A percentile compares a stretch with the other conserved stretches of the same genome.
phyloP scores from a whole-genome alignment of 805 yeast genomes.

The Priceomyces fermenticarens region DNA sequence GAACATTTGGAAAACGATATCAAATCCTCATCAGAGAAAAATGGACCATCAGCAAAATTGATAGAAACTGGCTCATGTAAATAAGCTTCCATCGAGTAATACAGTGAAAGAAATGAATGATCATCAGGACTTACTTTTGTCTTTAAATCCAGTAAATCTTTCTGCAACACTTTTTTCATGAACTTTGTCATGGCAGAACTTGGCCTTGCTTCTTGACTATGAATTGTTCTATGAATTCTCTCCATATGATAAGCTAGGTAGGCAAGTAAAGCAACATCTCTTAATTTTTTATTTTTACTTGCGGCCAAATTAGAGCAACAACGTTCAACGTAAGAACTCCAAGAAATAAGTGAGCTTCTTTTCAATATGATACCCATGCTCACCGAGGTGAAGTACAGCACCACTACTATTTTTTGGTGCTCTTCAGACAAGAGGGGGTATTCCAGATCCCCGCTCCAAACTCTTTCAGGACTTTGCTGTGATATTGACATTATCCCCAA shows the following conservation, averaged over 20 bases:
- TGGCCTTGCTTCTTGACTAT: constrained; percentile 28
- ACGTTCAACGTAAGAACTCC: constrained; percentile 64
- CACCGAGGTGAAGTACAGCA: constrained; percentile 60
- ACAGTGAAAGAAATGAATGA: constrained; percentile 47
- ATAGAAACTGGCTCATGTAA: constrained; percentile 53
- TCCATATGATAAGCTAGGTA: constrained; percentile 61
- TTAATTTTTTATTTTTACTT: constrained; percentile 27
- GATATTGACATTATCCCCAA: constrained; percentile 65
- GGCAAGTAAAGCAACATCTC: constrained; percentile 54
- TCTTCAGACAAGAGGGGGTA: constrained; percentile 24
- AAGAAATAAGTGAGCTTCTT: constrained; percentile 57
- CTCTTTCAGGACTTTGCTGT: constrained; percentile 14
- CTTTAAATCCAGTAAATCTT: constrained; percentile 40
- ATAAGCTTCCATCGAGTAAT: constrained; percentile 64
- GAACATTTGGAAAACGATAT: constrained; percentile 50
- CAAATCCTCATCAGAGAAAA: constrained; percentile 27
- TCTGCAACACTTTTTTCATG: constrained; percentile 49
- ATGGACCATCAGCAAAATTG: constrained; percentile 10
- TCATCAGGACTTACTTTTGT: constrained; percentile 35
- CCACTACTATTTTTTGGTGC: constrained; percentile 50
- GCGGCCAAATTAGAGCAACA: constrained; percentile 51
- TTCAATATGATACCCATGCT: constrained; percentile 64
- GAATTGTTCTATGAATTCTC: constrained; percentile 51
- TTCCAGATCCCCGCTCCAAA: background rate
- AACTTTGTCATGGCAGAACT: constrained; percentile 29